A percentile compares a stretch with the other conserved stretches of the same genome.
Evolutionary conservation across 345 rosid species (phyloP).

Genomic region (Noccaea caerulescens): DNA sequence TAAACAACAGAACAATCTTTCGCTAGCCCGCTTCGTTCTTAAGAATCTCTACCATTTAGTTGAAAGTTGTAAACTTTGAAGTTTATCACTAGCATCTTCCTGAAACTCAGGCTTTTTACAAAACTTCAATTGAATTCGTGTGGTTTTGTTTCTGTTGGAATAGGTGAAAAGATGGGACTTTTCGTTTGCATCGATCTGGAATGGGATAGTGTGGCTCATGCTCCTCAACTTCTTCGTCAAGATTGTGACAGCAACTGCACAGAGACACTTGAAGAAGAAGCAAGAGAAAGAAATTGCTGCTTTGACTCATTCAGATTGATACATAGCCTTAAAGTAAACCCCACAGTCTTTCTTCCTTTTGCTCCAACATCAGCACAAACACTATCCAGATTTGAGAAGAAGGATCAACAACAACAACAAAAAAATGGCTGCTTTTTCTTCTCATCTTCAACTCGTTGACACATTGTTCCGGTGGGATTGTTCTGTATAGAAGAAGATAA

Average conservation of each 20-base stretch:
- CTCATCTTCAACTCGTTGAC: constrained; percentile 17
- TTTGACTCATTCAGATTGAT: constrained; percentile 51
- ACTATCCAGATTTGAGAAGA: constrained; percentile 26
- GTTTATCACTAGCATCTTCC: background rate
- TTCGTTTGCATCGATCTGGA: constrained; percentile 84
- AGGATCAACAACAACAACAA: background rate
- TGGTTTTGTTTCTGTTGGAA: background rate
- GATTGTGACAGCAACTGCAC: constrained; percentile 86
- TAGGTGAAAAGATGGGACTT: constrained; percentile 86
- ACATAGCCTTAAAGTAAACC: background rate
- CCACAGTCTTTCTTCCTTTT: constrained; percentile 3
- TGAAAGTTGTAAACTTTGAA: background rate
- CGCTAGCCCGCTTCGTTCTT: background rate
- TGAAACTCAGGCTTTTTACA: background rate
- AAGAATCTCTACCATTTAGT: background rate
- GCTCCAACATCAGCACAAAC: constrained; percentile 31
- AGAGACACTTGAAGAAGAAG: constrained; percentile 68
- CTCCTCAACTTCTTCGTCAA: constrained; percentile 79
- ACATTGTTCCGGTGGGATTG: constrained; percentile 33
- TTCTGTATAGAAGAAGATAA: constrained; percentile 23
- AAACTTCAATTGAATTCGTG: background rate
- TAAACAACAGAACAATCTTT: constrained; percentile 38
- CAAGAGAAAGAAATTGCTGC: constrained; percentile 67
- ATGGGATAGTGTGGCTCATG: constrained; percentile 95
- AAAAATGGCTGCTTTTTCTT: constrained; percentile 14